Base-by-base conservation (phyloP, 768 basidiomycete species). In the Leccinellum albellum region DNA sequence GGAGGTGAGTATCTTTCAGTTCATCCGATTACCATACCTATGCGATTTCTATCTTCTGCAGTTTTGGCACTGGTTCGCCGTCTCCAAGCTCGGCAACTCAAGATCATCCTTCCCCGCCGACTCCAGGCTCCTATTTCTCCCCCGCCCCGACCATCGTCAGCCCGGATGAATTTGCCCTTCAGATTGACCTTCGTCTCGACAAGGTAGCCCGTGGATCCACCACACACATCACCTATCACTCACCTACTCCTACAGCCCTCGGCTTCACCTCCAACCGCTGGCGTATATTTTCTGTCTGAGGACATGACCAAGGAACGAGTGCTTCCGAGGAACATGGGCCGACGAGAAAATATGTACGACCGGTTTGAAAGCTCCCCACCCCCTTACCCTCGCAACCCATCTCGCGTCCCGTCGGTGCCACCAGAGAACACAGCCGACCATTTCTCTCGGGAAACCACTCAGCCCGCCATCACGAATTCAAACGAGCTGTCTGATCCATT, bases 1-100 rank as follows among this genome's bases (percentile, higher is more conserved):
- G 56, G 57, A 71, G 70, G 70, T 72, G 33, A 9, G 70, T 54
- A 23, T 44, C 13, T n/a, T 21, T n/a, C 47, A 23, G 12, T 29
- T 15, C 23, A 42, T 8, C 50, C 6, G 17, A 31, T 55, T 4
- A 14, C 0, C 29, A 17, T 51, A 6, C 12, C 21, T 1, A 33
- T 29, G 17, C 28, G 21, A 31, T n/a, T 14, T 14, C 2, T 24
- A 13, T 42, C 31, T 6, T 26, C n/a, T 51, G 15, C 14, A 59
- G 64, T 51, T 48, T 42, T 21, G 40, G 44, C 48, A 21, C 50
- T 5, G 35, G 20, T 13, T 70, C 64, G 28, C 61, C 24, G 42
- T 66, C 62, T 3, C 59, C 59, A 6, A 60, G 56, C 44, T 62
- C 60, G 23, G 33, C 50, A n/a, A 54, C 54, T 21, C 62, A 57